Base-by-base conservation (phyloP, 345 rosid species). In the Turnera subulata region DNA sequence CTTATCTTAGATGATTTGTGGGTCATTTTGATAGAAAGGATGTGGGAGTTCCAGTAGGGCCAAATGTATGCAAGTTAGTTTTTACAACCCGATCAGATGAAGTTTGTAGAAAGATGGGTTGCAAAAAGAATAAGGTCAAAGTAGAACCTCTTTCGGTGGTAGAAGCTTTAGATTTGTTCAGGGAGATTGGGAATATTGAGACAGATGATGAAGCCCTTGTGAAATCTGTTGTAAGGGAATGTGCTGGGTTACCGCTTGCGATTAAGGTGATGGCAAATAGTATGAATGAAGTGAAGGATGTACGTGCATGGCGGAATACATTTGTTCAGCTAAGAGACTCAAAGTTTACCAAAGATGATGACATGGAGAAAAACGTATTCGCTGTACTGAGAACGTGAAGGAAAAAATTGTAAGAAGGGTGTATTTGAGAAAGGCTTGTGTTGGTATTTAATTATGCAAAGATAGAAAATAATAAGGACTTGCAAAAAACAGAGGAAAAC, bases 31-130 rank as follows among this genome's bases (percentile, higher is more conserved):
- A 11, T 3, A 5, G 14, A n/a, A 40, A 58, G 22, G 23, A 58
- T 2, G 25, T 58, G 6, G 62, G 62, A 16, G 13, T 58, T 45
- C 48, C 48, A n/a, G n/a, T n/a, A n/a, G n/a, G n/a, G n/a, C 19
- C 20, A 45, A 17, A 16, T 17, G 40, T 22, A 17, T 40, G 42
- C 24, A 58, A 58, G n/a, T n/a, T 58, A 11, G 11, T 58, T 1
- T 33, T 58, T 8, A 58, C 62, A 9, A 58, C 62, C 9, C 39
- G 62, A 14, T 39, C 6, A 18, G 11, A 6, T 24, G 17, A 26
- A 0, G 19, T 58, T 3, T 58, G 62, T 11, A 2, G 13, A 0
- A 11, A 17, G 8, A 58, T 58, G 62, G 4, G 11, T 16, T 46
- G 43, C n/a, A 10, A 45, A 24, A 6, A 11, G 2, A n/a, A n/a